Evolutionary conservation across 305 asterid species (phyloP), one percentile per base, ranked within the genome.

Genomic region (Fraxinus angustifolia): DNA sequence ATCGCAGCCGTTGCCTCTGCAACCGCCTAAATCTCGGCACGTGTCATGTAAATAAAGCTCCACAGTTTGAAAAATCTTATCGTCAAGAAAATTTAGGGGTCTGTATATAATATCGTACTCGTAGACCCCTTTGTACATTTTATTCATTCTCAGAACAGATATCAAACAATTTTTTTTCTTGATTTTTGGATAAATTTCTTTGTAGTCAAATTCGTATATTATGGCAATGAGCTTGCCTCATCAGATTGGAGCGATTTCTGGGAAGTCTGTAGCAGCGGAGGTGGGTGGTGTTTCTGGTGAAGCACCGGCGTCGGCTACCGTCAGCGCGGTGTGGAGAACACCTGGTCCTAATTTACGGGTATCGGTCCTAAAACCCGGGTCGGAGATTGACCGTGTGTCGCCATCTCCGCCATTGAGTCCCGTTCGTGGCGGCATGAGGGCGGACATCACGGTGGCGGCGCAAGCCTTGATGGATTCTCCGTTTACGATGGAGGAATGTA

Each of bases 331-430:
- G 71, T 92, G 90, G 89, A 89, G 87, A 82, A 38, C 91, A 2
- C 96, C 92, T 30, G 79, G 73, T 2, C 31, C 88, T 6, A 81
- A 84, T 75, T 48, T 92, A 36, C 90, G 94, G 0, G 94, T 92
- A 0, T 81, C 93, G 1, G 90, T 89, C 1, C 86, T 60, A 36
- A 87, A 68, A 4, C 36, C 82, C 0, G 87, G 82, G 0, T 6
- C 70, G 65, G 97, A 91, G 6, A 4, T 77, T 0, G 97, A 91
- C 50, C 88, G 96, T 12, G 80, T 91, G 4, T 93, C 99, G 0
- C 97, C 99, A 1, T 90, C 97, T 12, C 98, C 99, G 80, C 97
- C 97, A 73, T 0, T 92, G 83, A 93, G 97, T 38, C 98, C 97
- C 6, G 73, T 85, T 4, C 88, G 87, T 56, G 89, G 87, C 75